Base-by-base conservation (phyloP, 2,329 filamentous ascomycete genomes). In the Cercospora sojina region DNA sequence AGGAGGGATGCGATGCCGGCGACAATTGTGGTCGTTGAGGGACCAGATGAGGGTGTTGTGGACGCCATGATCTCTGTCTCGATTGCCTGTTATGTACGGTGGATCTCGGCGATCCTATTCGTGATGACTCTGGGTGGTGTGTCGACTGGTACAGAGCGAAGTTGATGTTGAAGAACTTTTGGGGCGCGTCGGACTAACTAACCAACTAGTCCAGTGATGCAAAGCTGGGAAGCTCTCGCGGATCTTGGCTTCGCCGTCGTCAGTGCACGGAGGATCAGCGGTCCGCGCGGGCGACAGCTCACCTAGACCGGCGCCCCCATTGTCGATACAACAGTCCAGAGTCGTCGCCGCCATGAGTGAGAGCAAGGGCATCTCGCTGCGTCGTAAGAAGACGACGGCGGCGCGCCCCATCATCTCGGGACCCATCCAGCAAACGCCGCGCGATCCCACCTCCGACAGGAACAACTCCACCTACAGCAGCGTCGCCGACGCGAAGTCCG, bases 381-480 rank as follows among this genome's bases (percentile, higher is more conserved):
- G 75, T 49, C 85, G 87, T 75, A 88, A 87, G 79, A 89, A 89
- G 79, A 83, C 83, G 71, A 82, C 77, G 75, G 74, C 81, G 78
- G 66, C 80, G 80, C 74, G 83, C 56, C 86, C 85, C 59, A 86
- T 86, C 72, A 87, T 87, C 77, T 87, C 85, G 79, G 86, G 83
- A 65, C 86, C 82, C 38, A 87, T 88, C 73, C 70, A 69, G 62
- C 68, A 65, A 31, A 58, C 60, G 29, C 59, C 49, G 32, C 64
- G 61, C 57, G 60, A 67, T 4, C 62, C 65, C 1, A 47, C 68
- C 38, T 64, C 71, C 64, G 65, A 67, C 62, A 64, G 73, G 49
- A 69, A 68, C 38, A 67, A 70, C 47, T 72, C 72, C 27, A 57
- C 70, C 65, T 72, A 70, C 69, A 67, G 66, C 20, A 62, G 53